Base-by-base conservation (phyloP, 2,329 filamentous ascomycete species). In the Aspergillus fructus region DNA sequence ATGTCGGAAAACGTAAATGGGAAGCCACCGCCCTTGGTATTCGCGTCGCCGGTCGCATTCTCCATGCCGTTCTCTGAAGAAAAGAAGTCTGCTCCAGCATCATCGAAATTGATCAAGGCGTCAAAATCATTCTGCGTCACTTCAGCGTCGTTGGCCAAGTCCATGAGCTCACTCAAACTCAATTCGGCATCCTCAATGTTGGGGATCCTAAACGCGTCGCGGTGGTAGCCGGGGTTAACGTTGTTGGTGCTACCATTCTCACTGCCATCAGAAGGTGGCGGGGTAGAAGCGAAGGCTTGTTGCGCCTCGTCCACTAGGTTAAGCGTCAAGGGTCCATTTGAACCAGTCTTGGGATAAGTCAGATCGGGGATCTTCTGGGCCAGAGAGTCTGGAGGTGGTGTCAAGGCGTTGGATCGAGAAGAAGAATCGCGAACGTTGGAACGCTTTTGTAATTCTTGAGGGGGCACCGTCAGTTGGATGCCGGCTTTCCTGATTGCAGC, bases 401-500 rank as follows among this genome's bases (percentile, higher is more conserved):
- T 78, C 54, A 77, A 56, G 19, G 74, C 68, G 55, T 70, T 67
- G 15, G 68, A 56, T 6, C 68, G 72, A 21, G 61, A 59, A 27
- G 65, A 49, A 2, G 62, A 34, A 23, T 66, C 66, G 48, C 66
- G 63, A 27, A 52, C 62, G 49, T 37, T 51, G 39, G 59, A n/a
- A 46, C 60, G 54, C 33, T 53, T 63, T 33, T 65, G 72, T 59
- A 73, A 64, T 30, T 73, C 71, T 55, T 70, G 68, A 8, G 58
- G 67, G 8, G 74, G 66, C 76, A 81, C 76, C 3, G 83, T 83
- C 40, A 91, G 79, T 55, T 90, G 86, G 61, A 94, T 92, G 56
- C 90, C 87, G 8, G 91, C 91, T 77, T 96, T 96, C 61, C 90
- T 87, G 61, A 96, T 89, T 1, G 92, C 91, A 1, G 92, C 91